Conservation (phyloP, 1,139 yeast genomes). For the Saccharomycopsis crataegensis region DNA sequence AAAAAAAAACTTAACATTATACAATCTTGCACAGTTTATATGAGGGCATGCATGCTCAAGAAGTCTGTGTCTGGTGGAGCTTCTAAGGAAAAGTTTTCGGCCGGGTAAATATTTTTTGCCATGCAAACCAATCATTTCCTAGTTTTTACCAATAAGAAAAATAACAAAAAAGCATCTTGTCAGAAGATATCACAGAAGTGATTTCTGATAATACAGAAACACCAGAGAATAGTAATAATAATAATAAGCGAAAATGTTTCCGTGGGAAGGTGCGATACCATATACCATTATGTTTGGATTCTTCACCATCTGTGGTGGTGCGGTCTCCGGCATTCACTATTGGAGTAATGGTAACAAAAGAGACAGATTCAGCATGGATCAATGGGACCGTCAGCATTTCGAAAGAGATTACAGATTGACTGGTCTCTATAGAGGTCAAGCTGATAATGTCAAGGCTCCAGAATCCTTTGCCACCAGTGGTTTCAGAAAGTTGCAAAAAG, state of each 20-base stretch:
- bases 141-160: neutral
- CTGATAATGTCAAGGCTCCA: slow-evolving; percentile 63
- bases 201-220: neutral
- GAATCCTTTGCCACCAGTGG: slow-evolving; percentile 59
- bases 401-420: slow-evolving; percentile 73
- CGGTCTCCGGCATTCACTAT: slow-evolving; percentile 40
- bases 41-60: neutral
- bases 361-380: slow-evolving; percentile 51
- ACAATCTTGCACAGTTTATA: neutral
- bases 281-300: slow-evolving; percentile 53
- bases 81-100: neutral
- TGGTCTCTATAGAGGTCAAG: slow-evolving; percentile 65
- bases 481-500: slow-evolving; percentile 32
- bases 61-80: too few relatives aligned
- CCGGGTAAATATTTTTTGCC: neutral
- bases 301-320: slow-evolving; percentile 46
- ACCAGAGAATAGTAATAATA: neutral
- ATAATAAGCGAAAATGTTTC: slow-evolving; percentile 39
- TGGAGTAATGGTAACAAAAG: slow-evolving; percentile 46
- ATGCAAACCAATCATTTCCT: neutral
- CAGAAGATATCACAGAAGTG: neutral
- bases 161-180: neutral
- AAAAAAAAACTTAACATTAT: neutral
- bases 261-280: slow-evolving; percentile 67
- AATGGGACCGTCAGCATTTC: slow-evolving; percentile 44